phyloP scores from a whole-genome alignment of 2,329 filamentous ascomycete species.

The Trichoderma simmonsii region DNA sequence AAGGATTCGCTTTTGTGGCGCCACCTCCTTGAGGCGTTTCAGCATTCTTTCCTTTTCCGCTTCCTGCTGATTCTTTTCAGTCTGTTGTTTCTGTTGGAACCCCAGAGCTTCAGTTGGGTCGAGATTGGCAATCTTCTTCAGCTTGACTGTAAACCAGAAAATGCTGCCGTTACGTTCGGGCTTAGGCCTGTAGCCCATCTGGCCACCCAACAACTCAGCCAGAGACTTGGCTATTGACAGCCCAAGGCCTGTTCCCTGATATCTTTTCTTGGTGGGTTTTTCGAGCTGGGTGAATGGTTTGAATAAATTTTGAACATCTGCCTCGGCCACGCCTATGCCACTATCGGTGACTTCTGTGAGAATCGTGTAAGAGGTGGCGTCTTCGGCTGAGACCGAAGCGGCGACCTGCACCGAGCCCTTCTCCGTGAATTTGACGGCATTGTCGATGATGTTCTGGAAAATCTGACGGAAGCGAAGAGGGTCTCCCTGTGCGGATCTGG shows the following conservation, averaged over 20 bases:
- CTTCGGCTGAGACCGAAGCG: conserved; percentile 39
- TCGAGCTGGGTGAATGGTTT: conserved; percentile 56
- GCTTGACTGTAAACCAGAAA: conserved; percentile 50
- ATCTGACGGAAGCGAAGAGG: conserved; percentile 59
- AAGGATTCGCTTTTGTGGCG: conserved; percentile 39
- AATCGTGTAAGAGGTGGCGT: conserved; percentile 44
- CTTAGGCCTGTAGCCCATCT: conserved; percentile 41
- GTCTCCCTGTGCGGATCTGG: conserved; percentile 51
- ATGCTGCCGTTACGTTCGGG: conserved; percentile 45
- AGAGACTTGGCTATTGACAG: conserved; percentile 57
- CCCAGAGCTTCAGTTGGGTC: conserved; percentile 29
- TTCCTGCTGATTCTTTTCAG: conserved; percentile 25
- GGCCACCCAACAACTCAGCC: conserved; percentile 54
- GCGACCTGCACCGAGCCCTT: conserved; percentile 48
- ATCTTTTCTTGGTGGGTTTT: conserved; percentile 49
- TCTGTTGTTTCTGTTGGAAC: conserved; percentile 19
- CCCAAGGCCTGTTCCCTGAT: conserved; percentile 55
- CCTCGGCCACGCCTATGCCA: conserved; percentile 50
- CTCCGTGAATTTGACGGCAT: conserved; percentile 62
- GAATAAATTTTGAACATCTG: conserved; percentile 47
- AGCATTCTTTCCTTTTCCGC: conserved; percentile 23
- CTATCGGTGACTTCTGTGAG: conserved; percentile 51
- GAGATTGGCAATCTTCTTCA: conserved; percentile 35
- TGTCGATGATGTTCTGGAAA: conserved; percentile 59
- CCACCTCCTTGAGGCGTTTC: conserved; percentile 34